Conservation (phyloP, 257 asterid genomes). For the Striga asiatica region DNA sequence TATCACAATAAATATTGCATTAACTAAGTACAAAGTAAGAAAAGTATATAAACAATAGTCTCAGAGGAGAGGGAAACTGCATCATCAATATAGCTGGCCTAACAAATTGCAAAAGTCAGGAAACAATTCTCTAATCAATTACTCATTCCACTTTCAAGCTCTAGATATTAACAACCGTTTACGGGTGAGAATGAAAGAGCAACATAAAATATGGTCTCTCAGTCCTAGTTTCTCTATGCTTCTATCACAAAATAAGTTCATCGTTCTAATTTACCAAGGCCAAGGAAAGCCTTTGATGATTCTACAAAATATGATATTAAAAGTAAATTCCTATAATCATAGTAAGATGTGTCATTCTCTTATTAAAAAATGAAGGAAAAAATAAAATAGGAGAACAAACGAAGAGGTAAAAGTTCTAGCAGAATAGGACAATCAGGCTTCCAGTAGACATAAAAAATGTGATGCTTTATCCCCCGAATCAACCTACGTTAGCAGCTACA, state of each 20-base stretch:
- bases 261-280: not conserved
- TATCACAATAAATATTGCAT: not conserved
- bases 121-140: conserved; percentile 2
- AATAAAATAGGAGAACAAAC: not conserved
- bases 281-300: conserved; percentile 3
- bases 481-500: not conserved
- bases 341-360: not conserved
- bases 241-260: not conserved
- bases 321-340: not conserved
- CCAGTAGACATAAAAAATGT: not conserved
- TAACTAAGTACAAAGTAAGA: not conserved
- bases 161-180: not conserved
- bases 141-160: not conserved
- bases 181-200: conserved; percentile 1
- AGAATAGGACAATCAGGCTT: no score
- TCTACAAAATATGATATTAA: not conserved
- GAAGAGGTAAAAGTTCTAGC: no score
- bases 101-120: conserved; percentile 6
- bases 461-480: not conserved
- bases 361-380: not conserved
- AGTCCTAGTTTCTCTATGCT: not conserved
- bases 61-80: no score
- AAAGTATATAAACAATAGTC: no score
- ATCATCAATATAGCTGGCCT: not conserved
- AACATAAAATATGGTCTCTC: not conserved